Evolutionary conservation across 306 rosid genomes (phyloP).

Genomic region (Betula pendula): DNA sequence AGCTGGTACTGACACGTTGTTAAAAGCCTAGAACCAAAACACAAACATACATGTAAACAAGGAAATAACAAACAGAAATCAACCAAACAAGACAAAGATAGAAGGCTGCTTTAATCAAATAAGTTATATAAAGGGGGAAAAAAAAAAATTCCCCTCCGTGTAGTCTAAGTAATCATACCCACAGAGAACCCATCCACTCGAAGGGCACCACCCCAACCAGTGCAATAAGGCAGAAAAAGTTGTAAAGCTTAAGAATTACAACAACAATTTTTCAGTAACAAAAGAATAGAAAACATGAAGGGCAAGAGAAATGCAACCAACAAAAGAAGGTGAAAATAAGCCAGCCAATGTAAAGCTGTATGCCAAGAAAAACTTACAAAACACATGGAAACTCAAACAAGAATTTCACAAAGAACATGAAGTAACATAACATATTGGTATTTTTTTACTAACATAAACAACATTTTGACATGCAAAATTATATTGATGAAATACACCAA

Average conservation of each 20-base stretch:
- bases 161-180: neutral
- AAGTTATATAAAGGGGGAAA: neutral
- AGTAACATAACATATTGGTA: neutral
- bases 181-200: neutral
- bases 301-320: neutral
- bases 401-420: neutral
- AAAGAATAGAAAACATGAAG: neutral
- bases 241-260: neutral
- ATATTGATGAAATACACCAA: neutral
- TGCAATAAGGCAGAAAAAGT: neutral
- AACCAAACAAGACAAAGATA: neutral
- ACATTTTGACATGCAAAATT: neutral
- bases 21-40: conserved; percentile 53
- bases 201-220: conserved; percentile 1
- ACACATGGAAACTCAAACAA: neutral
- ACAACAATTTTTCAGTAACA: neutral
- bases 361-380: neutral
- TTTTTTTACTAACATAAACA: neutral
- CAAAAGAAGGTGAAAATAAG: neutral
- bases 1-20: conserved; percentile 72
- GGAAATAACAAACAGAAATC: neutral
- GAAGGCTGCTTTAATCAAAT: neutral
- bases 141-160: neutral
- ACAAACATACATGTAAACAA: conserved; percentile 23
- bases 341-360: neutral